These are phyloP conservation scores for Cladosporium sphaerospermum DNA, from an alignment of 2,329 filamentous ascomycete species.

Conservation along the genomic window DNA sequence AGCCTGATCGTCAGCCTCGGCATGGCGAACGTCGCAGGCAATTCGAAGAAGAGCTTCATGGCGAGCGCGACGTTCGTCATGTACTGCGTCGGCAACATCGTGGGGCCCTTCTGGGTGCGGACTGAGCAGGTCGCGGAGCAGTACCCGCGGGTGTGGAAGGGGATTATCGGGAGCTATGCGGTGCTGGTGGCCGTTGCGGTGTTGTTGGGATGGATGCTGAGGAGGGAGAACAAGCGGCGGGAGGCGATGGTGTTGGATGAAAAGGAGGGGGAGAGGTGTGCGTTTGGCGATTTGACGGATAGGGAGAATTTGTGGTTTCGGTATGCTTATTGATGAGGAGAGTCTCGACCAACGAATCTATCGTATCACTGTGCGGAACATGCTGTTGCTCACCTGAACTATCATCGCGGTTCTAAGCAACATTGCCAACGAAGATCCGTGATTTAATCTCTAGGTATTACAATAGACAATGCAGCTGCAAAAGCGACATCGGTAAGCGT, in stretches of 20 bases:
- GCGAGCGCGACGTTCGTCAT: slow-evolving; percentile 61
- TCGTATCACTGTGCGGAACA: too few relatives aligned
- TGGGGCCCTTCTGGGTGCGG: slow-evolving; percentile 7
- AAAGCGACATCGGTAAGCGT: too few relatives aligned
- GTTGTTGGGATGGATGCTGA: neutral
- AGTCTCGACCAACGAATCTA: too few relatives aligned
- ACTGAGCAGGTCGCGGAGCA: slow-evolving; percentile 4
- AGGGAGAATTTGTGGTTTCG: slow-evolving; percentile 54
- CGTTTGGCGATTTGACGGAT: slow-evolving; percentile 60
- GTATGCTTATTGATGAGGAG: too few relatives aligned
- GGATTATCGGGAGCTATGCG: slow-evolving; percentile 9
- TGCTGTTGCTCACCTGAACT: too few relatives aligned
- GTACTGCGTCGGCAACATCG: slow-evolving; percentile 10
- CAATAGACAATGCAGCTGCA: too few relatives aligned
- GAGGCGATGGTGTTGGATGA: slow-evolving; percentile 6
- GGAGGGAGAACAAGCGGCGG: neutral
- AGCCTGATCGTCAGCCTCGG: slow-evolving; percentile 53
- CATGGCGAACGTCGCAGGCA: slow-evolving; percentile 65
- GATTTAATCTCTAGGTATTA: too few relatives aligned
- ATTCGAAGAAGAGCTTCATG: slow-evolving; percentile 74
- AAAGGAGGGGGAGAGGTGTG: slow-evolving; percentile 22
- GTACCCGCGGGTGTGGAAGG: slow-evolving; percentile 8
- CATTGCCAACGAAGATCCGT: too few relatives aligned
- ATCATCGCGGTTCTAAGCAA: too few relatives aligned
- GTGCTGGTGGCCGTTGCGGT: slow-evolving; percentile 4